These are phyloP conservation scores for Letharia columbiana DNA, from an alignment of 495 filamentous ascomycete genomes.

Conservation along the genomic window DNA sequence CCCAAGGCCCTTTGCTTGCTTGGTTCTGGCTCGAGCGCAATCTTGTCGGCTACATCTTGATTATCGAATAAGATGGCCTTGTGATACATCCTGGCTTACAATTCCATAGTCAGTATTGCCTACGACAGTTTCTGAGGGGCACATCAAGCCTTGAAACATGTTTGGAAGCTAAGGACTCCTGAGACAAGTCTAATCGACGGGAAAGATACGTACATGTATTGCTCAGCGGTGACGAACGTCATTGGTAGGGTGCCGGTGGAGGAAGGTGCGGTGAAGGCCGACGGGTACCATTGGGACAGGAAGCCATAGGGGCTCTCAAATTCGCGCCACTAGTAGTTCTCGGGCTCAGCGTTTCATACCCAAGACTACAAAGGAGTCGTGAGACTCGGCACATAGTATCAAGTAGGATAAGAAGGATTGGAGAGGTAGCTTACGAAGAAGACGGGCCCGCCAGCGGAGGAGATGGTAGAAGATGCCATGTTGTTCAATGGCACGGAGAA, in stretches of 20 bases:
- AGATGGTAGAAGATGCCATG: conserved; percentile 6
- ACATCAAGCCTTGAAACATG: not conserved
- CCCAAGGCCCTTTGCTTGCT: conserved; percentile 47
- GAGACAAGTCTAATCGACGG: not conserved
- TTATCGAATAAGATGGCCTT: conserved; percentile 50
- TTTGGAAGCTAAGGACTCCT: not conserved
- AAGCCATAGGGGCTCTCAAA: conserved; percentile 28
- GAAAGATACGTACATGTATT: conserved; percentile 37
- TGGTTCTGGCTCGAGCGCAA: conserved; percentile 38
- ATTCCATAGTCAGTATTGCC: not conserved
- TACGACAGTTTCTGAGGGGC: too few relatives aligned
- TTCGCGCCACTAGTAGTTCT: conserved; percentile 22
- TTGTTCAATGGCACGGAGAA: not conserved
- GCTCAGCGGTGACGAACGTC: conserved; percentile 30
- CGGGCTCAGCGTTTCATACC: not conserved
- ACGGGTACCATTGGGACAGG: conserved; percentile 35
- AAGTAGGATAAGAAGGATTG: not conserved
- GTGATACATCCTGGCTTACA: conserved; percentile 41
- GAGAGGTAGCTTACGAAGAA: conserved; percentile 26
- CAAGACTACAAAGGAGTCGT: not conserved
- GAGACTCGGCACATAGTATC: not conserved
- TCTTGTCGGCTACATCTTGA: conserved; percentile 30
- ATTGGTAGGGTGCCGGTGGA: conserved; percentile 5
- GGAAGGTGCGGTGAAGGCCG: conserved; percentile 27
- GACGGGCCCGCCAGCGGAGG: conserved; percentile 22